Evolutionary conservation across 1,284 basidiomycete genomes (phyloP), one percentile per base, ranked within the genome.

Genomic region (Ceratobasidium papillatum): DNA sequence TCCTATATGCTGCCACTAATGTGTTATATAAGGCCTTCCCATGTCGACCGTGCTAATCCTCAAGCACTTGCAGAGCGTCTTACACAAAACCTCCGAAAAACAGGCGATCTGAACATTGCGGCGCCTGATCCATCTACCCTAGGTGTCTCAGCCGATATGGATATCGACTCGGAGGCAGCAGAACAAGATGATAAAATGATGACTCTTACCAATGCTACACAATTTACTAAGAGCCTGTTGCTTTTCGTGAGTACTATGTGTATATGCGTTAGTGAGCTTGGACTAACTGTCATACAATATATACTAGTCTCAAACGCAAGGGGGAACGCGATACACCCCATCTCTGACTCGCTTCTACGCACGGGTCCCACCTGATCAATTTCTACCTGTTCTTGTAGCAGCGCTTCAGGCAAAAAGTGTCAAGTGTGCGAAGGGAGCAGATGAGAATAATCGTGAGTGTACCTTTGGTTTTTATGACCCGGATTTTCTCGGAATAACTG

Each of bases 291-390:
- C 27, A 2, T 25, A 30, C 7, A 30, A 1, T 25, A 7, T 22
- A 5, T 17, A 17, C 52, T 52, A 77, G 77, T 75, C 75, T 36
- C 77, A 77, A 62, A 77, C 77, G 9, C 77, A 77, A 74, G 68
- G 74, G 22, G 77, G 77, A 19, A 75, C 77, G 52, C 72, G 77
- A 30, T 75, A 76, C 34, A 74, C 76, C 27, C 75, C 77, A 8
- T 49, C 74, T 12, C 32, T 77, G 22, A 77, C 77, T n/a, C 76
- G 77, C 34, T 77, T 77, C 66, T 77, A 77, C 56, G 74, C 77
- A 4, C 27, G 49, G 27, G 34, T 52, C 25, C 27, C 59, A 30
- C 58, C 77, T 63, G 25, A 17, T 34, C 27, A 61, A 12, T 63
- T 66, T 68, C 45, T 58, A 72, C 32, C 56, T 45, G 25, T 54